Evolutionary conservation across 2,329 filamentous ascomycete species (phyloP).

Genomic region (Penicillium sp.): DNA sequence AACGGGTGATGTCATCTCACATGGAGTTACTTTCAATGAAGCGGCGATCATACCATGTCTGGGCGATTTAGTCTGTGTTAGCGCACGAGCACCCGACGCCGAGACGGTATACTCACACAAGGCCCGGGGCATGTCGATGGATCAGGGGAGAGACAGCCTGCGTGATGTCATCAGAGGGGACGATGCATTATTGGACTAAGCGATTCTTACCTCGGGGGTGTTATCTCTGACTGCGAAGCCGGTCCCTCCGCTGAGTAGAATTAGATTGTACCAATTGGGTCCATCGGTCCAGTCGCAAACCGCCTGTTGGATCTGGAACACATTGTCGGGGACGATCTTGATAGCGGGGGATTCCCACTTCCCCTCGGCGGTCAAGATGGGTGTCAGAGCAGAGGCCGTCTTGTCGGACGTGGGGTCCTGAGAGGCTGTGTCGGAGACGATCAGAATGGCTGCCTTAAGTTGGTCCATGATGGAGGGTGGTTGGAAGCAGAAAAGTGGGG

Average conservation of each 20-base stretch:
- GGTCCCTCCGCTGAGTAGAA: conserved; percentile 88
- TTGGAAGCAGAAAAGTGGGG: conserved; percentile 5
- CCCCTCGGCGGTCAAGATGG: conserved; percentile 67
- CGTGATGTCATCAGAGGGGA: conserved; percentile 18
- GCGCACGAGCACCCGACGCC: background rate
- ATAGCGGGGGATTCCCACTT: conserved; percentile 70
- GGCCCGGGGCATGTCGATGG: conserved; percentile 79
- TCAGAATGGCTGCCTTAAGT: conserved; percentile 73
- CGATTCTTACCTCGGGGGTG: conserved; percentile 73
- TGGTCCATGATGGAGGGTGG: conserved; percentile 30
- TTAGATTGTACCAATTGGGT: conserved; percentile 64
- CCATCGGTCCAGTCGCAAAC: conserved; percentile 72
- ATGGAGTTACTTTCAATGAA: conserved; percentile 83
- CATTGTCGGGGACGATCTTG: conserved; percentile 76
- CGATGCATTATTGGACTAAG: background rate
- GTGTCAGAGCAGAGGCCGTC: conserved; percentile 63
- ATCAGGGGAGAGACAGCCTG: conserved; percentile 77
- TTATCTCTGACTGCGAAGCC: conserved; percentile 82
- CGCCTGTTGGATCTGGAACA: conserved; percentile 69
- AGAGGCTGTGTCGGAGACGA: conserved; percentile 87
- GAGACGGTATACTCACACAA: conserved; percentile 61
- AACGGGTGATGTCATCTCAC: conserved; percentile 53
- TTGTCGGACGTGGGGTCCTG: conserved; percentile 76
- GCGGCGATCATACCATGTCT: conserved; percentile 89
- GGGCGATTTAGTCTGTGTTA: conserved; percentile 16